Evolutionary conservation across 345 rosid genomes (phyloP).

Genomic region (Eucalyptus regnans): DNA sequence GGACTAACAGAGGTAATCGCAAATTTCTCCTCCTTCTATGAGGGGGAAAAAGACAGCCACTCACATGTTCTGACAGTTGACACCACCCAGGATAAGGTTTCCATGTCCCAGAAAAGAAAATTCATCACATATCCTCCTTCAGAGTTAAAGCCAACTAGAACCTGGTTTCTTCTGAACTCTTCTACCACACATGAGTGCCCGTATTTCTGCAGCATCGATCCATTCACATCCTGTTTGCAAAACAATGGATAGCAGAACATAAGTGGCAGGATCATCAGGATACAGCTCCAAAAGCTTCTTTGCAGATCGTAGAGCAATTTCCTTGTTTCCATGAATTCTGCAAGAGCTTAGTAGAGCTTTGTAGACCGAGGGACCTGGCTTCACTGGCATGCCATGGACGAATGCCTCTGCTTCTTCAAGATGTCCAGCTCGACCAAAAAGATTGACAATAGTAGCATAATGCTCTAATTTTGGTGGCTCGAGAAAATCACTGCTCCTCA

Average conservation of each 20-base stretch:
- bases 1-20: not conserved
- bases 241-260: slow-evolving; percentile 13
- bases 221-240: slow-evolving; percentile 1
- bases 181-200: slow-evolving; percentile 10
- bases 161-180: slow-evolving; percentile 16
- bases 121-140: not conserved
- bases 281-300: slow-evolving; percentile 14
- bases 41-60: not conserved
- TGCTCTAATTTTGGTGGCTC: slow-evolving; percentile 17
- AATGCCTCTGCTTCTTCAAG: slow-evolving; percentile 22
- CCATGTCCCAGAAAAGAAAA: not conserved
- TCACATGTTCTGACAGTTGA: not conserved
- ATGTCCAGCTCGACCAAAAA: slow-evolving; percentile 23
- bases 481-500: not conserved
- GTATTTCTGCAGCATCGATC: slow-evolving; percentile 12
- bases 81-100: not conserved
- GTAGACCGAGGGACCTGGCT: slow-evolving; percentile 13
- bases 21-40: not conserved
- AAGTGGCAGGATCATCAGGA: slow-evolving; percentile 22
- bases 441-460: slow-evolving; percentile 18
- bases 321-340: slow-evolving; percentile 22
- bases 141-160: slow-evolving; percentile 12
- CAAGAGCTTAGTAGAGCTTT: slow-evolving; percentile 25
- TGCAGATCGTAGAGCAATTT: slow-evolving; percentile 12
- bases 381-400: slow-evolving; percentile 3